phyloP scores from a whole-genome alignment of 495 filamentous ascomycete genomes.

The Stereocaulon alpinum region DNA sequence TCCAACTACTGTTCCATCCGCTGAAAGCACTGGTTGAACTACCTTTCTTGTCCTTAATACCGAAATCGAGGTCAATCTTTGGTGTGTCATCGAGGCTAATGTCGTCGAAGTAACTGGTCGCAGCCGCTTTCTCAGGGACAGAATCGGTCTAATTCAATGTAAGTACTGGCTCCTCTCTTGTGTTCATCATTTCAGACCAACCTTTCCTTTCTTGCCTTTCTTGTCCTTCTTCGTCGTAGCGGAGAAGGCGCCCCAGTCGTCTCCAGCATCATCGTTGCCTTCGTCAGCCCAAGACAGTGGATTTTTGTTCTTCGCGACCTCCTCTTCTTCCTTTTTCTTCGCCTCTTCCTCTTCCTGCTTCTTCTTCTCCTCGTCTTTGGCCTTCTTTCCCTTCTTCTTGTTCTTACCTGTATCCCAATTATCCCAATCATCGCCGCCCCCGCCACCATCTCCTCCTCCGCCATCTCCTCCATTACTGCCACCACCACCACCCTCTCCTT shows the following conservation, averaged over 20 bases:
- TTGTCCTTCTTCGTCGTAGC: constrained; percentile 35
- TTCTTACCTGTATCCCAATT: constrained; percentile 34
- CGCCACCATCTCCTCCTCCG: constrained; percentile 26
- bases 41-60: constrained; percentile 27
- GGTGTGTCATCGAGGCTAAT: constrained; percentile 36
- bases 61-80: constrained; percentile 39
- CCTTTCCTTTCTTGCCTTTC: constrained; percentile 41
- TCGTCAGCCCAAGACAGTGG: constrained; percentile 28
- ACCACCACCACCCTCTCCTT: constrained; percentile 21
- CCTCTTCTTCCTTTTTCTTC: constrained; percentile 24
- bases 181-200: constrained; percentile 17
- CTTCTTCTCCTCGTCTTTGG: constrained; percentile 27
- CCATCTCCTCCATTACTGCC: constrained; percentile 27
- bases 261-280: constrained; percentile 29
- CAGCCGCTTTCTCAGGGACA: constrained; percentile 16
- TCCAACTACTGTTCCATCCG: constrained; percentile 37
- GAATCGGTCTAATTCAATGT: constrained; percentile 17
- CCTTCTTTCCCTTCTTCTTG: constrained; percentile 33
- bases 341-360: constrained; percentile 26
- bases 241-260: constrained; percentile 26
- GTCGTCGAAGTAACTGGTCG: constrained; percentile 35
- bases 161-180: neutral
- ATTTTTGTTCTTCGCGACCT: constrained; percentile 12
- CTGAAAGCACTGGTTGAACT: constrained; percentile 33
- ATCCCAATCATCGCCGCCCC: constrained; percentile 27